Conservation (phyloP, 805 yeast species). For the Lipomyces yamadae region DNA sequence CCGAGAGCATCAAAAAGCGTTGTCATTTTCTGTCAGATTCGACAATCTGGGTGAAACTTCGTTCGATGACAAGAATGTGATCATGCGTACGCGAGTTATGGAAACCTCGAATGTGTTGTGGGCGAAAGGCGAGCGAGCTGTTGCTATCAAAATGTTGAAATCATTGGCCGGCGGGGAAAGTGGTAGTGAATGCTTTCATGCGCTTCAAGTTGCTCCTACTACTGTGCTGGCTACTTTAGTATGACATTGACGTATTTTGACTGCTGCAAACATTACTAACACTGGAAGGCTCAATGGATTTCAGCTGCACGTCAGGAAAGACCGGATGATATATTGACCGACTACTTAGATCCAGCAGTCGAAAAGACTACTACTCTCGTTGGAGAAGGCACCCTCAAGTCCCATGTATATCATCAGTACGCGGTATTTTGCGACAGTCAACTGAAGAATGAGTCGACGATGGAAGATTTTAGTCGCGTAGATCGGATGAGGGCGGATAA, state of each 20-base stretch:
- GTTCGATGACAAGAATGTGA: conserved; percentile 2
- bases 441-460: conserved; percentile 52
- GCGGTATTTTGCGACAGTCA: conserved; percentile 79
- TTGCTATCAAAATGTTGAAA: conserved; percentile 62
- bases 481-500: conserved; percentile 44
- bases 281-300: conserved; percentile 63
- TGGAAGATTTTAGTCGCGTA: conserved; percentile 52
- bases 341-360: conserved; percentile 59
- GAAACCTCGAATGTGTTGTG: conserved; percentile 68
- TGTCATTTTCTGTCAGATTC: conserved; percentile 39
- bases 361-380: conserved; percentile 37
- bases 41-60: conserved; percentile 23
- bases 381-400: conserved; percentile 46
- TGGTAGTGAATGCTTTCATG: neutral
- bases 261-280: neutral
- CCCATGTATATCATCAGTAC: conserved; percentile 56
- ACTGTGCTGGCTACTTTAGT: conserved; percentile 28
- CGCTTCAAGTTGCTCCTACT: conserved; percentile 19
- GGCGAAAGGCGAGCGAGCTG: conserved; percentile 60
- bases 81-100: conserved; percentile 45
- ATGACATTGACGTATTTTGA: conserved; percentile 3
- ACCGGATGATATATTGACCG: conserved; percentile 59
- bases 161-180: conserved; percentile 25
- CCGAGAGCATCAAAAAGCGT: conserved; percentile 39
- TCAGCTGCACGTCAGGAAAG: conserved; percentile 72